Evolutionary conservation across 2,329 filamentous ascomycete species (phyloP).

Genomic region (Orbilia ellipsospora): DNA sequence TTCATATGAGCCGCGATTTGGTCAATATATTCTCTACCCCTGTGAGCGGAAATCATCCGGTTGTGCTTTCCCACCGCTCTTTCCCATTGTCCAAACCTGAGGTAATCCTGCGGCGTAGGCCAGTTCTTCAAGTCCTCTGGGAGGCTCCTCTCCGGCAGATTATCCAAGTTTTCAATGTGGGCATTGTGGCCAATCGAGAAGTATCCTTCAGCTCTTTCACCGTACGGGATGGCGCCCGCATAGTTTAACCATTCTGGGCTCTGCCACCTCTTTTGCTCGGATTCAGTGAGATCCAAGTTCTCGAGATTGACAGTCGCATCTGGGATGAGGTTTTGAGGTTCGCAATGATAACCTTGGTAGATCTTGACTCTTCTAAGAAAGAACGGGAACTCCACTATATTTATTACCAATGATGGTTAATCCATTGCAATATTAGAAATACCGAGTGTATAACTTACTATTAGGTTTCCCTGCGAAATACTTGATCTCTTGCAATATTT

Average conservation of each 20-base stretch:
- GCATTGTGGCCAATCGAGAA: neutral
- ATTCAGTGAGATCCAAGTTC: neutral
- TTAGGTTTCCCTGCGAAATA: neutral
- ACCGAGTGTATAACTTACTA: neutral
- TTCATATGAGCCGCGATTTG: neutral
- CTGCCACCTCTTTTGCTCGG: neutral
- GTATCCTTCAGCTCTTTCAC: neutral
- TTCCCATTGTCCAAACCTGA: neutral
- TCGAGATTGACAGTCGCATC: constrained; percentile 11
- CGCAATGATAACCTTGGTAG: neutral
- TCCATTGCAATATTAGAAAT: too few relatives aligned
- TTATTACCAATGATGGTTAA: neutral
- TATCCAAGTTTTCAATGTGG: neutral
- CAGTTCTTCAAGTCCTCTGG: neutral
- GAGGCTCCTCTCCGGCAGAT: neutral
- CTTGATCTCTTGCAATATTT: constrained; percentile 1
- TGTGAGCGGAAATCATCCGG: neutral
- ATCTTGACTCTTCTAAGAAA: neutral
- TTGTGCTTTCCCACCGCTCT: neutral
- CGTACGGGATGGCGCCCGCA: neutral
- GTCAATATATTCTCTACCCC: neutral
- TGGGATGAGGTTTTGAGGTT: neutral
- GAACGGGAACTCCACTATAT: neutral
- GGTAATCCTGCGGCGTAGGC: neutral
- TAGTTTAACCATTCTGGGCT: neutral